A percentile compares a stretch with the other conserved stretches of the same genome.
These are phyloP conservation scores for Termitomyces bulborhizus DNA, from an alignment of 768 basidiomycete genomes.

Conservation along the genomic window DNA sequence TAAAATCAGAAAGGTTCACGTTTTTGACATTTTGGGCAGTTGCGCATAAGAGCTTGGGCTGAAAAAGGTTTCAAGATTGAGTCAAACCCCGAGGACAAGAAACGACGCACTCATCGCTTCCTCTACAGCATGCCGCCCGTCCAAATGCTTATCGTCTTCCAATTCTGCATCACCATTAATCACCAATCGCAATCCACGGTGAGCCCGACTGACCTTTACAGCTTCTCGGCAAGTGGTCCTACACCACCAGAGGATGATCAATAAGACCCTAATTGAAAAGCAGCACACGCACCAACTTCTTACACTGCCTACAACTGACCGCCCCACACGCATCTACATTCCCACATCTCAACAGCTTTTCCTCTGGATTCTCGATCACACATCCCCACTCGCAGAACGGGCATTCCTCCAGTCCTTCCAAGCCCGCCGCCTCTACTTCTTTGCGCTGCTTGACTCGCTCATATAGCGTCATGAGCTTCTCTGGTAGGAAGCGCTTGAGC, in stretches of 20 bases:
- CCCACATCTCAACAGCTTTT: conserved; percentile 54
- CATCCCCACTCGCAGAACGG: conserved; percentile 87
- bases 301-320: conserved; percentile 76
- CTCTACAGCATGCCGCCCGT: conserved; percentile 74
- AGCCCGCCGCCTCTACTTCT: conserved; percentile 70
- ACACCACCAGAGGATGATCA: neutral
- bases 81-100: neutral
- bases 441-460: conserved; percentile 71
- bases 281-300: conserved; percentile 48
- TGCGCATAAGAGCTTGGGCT: conserved; percentile 81
- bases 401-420: conserved; percentile 84
- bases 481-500: conserved; percentile 58
- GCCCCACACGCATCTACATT: conserved; percentile 65
- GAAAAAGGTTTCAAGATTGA: conserved; percentile 3
- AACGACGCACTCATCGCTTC: conserved; percentile 81
- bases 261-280: neutral
- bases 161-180: conserved; percentile 40
- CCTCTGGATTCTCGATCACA: conserved; percentile 62
- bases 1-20: conserved; percentile 30
- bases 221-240: conserved; percentile 79
- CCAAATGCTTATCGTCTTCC: conserved; percentile 68
- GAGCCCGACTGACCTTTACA: conserved; percentile 54
- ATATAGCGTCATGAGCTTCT: conserved; percentile 64
- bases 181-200: neutral
- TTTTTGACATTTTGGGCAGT: conserved; percentile 83